Evolutionary conservation across 2,329 filamentous ascomycete genomes (phyloP).

Genomic region (Tolypocladium nubicola): DNA sequence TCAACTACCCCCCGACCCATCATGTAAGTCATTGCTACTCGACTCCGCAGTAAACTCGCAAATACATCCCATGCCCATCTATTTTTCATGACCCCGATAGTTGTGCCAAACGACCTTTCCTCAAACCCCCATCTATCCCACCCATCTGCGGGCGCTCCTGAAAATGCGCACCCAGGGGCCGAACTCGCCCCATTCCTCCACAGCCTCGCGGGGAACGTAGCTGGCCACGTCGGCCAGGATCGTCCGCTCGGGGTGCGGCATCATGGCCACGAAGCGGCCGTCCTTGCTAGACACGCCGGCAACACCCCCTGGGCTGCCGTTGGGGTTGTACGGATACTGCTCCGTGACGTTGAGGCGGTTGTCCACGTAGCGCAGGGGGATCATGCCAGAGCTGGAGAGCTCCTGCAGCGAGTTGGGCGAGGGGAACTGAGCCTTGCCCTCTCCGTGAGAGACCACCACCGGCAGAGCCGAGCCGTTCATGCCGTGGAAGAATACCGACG

Average conservation of each 20-base stretch:
- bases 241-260: constrained; percentile 91
- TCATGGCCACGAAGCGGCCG: constrained; percentile 75
- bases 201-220: constrained; percentile 51
- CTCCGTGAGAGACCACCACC: constrained; percentile 82
- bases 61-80: not conserved
- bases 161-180: constrained; percentile 83
- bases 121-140: constrained; percentile 42
- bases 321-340: constrained; percentile 77
- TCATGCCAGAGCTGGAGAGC: constrained; percentile 56
- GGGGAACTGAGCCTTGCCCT: constrained; percentile 69
- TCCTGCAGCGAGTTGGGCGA: constrained; percentile 38
- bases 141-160: constrained; percentile 79
- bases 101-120: not conserved
- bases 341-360: constrained; percentile 67
- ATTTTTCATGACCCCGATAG: not conserved
- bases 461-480: constrained; percentile 77
- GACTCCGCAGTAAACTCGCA: not conserved
- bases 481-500: constrained; percentile 80
- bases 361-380: constrained; percentile 76
- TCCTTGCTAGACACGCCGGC: constrained; percentile 69
- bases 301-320: constrained; percentile 73
- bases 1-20: not conserved
- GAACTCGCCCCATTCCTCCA: constrained; percentile 64
- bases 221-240: constrained; percentile 70
- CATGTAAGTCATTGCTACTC: not conserved